Evolutionary conservation across 805 yeast genomes (phyloP), one percentile per base, ranked within the genome.

Genomic region (Cyberlindnera mycetangii): DNA sequence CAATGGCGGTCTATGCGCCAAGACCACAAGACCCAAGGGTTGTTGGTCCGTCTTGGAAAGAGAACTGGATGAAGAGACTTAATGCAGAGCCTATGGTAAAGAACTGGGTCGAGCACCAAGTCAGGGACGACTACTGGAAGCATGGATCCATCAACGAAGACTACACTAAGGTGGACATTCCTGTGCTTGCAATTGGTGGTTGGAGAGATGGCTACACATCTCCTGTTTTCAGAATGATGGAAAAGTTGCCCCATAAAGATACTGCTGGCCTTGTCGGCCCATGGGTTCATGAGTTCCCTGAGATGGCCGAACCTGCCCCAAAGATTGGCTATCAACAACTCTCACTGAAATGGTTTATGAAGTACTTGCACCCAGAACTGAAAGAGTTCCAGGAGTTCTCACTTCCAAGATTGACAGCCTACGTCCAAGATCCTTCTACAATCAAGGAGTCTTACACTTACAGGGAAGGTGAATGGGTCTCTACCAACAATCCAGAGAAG

Each of bases 271-370:
- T 71, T 14, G 64, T 72, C 51, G 75, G 76, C 18, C 76, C 75
- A 8, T 72, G 76, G 76, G 75, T 71, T 37, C 76, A 71, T 50
- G 76, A 71, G 49, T 71, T 63, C 53, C 76, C 76, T 3, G 75
- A 71, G 50, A 66, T 72, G 59, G 76, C 75, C 2, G 69, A 67
- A 27, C 76, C 75, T 7, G 61, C 63, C 9, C 76, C 76, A 25
- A 66, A 64, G 44, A 66, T 71, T 50, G 76, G 75, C 4, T 72
- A 66, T 42, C 70, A 68, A 32, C 73, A 72, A 47, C 39, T 70
- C 22, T 66, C 74, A 1, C 50, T 68, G 30, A 52, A 58, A 19
- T 72, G 76, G 76, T 72, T 68, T 55, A 49, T 54, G 32, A 70
- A 70, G 44, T 69, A 67, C 52, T 55, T 71, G 43, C 55, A 57